Base-by-base conservation (phyloP, 2,329 filamentous ascomycete species). In the Dryadomyces quercus-mongolicae region DNA sequence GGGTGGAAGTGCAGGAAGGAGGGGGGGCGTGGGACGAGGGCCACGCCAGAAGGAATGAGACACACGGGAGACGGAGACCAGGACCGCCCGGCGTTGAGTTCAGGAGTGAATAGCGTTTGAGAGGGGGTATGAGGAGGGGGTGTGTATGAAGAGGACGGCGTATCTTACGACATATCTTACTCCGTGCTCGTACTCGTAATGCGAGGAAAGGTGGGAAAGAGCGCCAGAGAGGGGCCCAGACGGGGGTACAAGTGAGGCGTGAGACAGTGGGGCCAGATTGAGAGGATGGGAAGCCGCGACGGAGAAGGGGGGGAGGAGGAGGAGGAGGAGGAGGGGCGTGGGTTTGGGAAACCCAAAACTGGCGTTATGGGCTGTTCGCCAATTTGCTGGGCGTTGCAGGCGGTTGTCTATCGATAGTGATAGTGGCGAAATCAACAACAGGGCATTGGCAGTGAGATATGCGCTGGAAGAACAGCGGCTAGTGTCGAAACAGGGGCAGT, bases 31-130 rank as follows among this genome's bases (percentile, higher is more conserved):
- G 44, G 51, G 47, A 53, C 51, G 36, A 48, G 51, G 25, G 40
- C 42, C 51, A 53, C 51, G 34, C 51, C 51, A 53, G 51, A 52
- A 18, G 42, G 36, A 45, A 34, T 52, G 42, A 45, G 40, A 45
- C 50, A 36, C 18, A 46, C 50, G 50, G 38, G 20, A 52, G 50
- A 52, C 50, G 50, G 50, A 52, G 50, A 8, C 16, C 42, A 21
- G 34, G 20, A 25, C 9, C 15, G 15, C 15, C 51, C 13, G 50
- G 36, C 9, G 13, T 34, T 44, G 40, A 47, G 25, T 16, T 47
- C 21, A 46, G 50, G 13, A 51, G 18, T 18, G 21, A 44, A 31
- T 12, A 43, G 40, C 36, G 38, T 43, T 44, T 51, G 49, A 43
- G 38, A 44, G 25, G 25, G 50, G 40, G 21, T 22, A 45, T 20